A percentile compares a stretch with the other conserved stretches of the same genome.
These are phyloP conservation scores for Musa beccarii DNA, from an alignment of 176 grass and related monocot species.

Conservation along the genomic window DNA sequence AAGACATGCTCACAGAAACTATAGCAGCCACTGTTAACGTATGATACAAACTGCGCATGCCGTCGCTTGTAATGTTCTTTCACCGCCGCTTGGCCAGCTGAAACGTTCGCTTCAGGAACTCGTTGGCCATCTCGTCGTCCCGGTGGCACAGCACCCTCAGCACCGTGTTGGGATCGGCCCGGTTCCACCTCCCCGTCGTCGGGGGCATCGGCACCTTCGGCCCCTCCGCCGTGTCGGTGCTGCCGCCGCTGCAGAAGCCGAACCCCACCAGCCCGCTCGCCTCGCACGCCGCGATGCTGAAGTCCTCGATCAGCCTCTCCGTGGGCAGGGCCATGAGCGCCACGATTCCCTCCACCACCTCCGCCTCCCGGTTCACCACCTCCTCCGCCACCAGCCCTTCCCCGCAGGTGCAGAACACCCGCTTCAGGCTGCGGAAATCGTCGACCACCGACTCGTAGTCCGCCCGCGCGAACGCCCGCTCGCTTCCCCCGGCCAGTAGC, in stretches of 20 bases:
- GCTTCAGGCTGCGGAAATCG: neutral
- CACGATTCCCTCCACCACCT: slow-evolving; percentile 13
- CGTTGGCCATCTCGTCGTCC: slow-evolving; percentile 42
- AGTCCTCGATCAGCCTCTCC: slow-evolving; percentile 13
- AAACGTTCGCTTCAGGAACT: slow-evolving; percentile 53
- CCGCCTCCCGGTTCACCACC: slow-evolving; percentile 2
- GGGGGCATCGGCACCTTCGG: slow-evolving; percentile 21
- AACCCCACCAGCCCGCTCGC: neutral
- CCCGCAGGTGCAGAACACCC: neutral
- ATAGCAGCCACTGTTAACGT: no score
- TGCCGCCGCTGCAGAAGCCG: neutral
- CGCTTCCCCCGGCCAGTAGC: neutral
- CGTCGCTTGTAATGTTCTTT: neutral
- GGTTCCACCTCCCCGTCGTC: slow-evolving; percentile 44
- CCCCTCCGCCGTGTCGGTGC: neutral
- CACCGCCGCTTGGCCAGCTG: slow-evolving; percentile 54
- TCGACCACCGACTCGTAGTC: slow-evolving; percentile 9
- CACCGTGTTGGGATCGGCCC: slow-evolving; percentile 46
- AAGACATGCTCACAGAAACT: no score
- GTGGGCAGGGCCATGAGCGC: slow-evolving; percentile 10
- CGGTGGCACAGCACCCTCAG: slow-evolving; percentile 57
- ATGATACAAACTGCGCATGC: no score
- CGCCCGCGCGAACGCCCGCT: neutral
- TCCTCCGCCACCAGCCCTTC: neutral
- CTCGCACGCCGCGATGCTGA: neutral